Evolutionary conservation across 768 basidiomycete species (phyloP), one percentile per base, ranked within the genome.

Genomic region (Termitomyces sp.): DNA sequence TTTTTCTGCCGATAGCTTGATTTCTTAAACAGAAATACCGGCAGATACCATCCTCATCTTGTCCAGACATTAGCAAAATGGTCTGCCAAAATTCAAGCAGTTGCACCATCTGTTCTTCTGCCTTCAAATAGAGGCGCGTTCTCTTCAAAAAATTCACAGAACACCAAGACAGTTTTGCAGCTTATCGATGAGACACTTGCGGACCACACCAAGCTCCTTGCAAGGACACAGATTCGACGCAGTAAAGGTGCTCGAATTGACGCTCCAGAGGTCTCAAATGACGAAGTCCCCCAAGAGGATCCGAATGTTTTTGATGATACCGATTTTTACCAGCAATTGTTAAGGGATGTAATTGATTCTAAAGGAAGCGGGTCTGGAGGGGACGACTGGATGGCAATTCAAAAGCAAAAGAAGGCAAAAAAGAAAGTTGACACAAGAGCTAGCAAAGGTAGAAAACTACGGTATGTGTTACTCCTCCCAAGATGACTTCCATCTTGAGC

Each of bases 401-500:
- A 90, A 67, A 85, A 81, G 58, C 83, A 84, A 64, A 86, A 82
- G 67, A 90, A 85, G 70, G 79, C 82, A 24, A 88, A 88, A 75
- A 89, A 88, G 70, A 90, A 86, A 67, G 92, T 96, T n/a, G 96
- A 99, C 68, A 92, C 94, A 0, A 93, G 88, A 63, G 96, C 94
- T 9, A 94, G 90, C 73, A 98, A 98, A 74, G 97, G 97, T 5
- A 79, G 96, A 57, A 96, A 94, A 71, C 72, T 99, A 60, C 81
- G 95, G 86, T 90, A 41, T 31, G 84, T 74, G 9, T 29, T n/a
- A 50, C 16, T 42, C 32, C 52, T 50, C 12, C 18, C 24, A 5
- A 13, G 32, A 47, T 37, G 22, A 22, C n/a, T 31, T 50, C 43
- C 32, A 58, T 24, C 29, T 16, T 29, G 46, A 48, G 13, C 20